A percentile compares a stretch with the other conserved stretches of the same genome.
Conservation (phyloP, 768 basidiomycete genomes). For the Leccinum disarticulatum region DNA sequence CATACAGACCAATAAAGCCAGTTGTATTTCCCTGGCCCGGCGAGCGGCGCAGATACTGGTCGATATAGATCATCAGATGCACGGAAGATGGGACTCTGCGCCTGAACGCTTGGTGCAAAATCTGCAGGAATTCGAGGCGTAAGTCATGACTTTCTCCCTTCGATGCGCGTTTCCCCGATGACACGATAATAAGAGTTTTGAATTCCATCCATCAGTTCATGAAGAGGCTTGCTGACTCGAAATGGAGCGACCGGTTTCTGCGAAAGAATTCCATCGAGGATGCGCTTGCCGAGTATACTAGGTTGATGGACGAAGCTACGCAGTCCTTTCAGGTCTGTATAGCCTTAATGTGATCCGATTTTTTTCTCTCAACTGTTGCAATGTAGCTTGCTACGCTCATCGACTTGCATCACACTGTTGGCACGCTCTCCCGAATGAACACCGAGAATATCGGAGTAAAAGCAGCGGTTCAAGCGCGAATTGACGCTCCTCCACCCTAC, state of each 20-base stretch:
- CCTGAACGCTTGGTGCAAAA: conserved; percentile 41
- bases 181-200: conserved; percentile 35
- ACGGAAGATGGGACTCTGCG: conserved; percentile 43
- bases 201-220: conserved; percentile 41
- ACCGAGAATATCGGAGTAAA: background rate
- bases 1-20: conserved; percentile 38
- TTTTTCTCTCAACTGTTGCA: background rate
- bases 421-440: conserved; percentile 15
- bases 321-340: conserved; percentile 45
- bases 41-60: conserved; percentile 43
- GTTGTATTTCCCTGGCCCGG: conserved; percentile 40
- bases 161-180: background rate
- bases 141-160: conserved; percentile 7
- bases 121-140: conserved; percentile 43
- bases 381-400: conserved; percentile 46
- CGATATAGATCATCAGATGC: conserved; percentile 47
- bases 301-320: conserved; percentile 43
- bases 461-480: background rate
- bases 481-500: conserved; percentile 26
- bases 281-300: conserved; percentile 35
- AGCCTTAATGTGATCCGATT: background rate
- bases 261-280: conserved; percentile 42
- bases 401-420: conserved; percentile 44
- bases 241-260: conserved; percentile 42
- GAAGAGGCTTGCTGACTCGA: conserved; percentile 37